Percentiles rank a stretch among this genome's conserved stretches.
Evolutionary conservation across 176 grass and related monocot species (phyloP).

Genomic region (Carex parvula): DNA sequence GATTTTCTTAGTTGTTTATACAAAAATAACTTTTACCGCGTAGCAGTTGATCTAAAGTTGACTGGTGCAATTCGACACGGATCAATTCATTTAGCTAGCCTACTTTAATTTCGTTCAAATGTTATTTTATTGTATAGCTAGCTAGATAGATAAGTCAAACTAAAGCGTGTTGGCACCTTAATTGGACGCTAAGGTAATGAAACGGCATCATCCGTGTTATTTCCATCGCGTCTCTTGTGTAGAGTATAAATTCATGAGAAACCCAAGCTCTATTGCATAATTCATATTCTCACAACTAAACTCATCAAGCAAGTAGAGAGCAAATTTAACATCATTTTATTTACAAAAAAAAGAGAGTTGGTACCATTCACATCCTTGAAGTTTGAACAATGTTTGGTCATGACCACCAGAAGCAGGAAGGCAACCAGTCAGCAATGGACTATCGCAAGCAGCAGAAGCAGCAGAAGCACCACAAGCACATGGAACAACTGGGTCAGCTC

Average conservation of each 20-base stretch:
- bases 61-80: neutral
- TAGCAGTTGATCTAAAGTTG: no score
- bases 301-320: neutral
- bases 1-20: neutral
- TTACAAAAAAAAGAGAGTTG: neutral
- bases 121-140: neutral
- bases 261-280: neutral
- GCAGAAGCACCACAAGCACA: conserved; percentile 51
- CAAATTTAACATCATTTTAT: neutral
- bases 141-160: no score
- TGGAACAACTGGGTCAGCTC: conserved; percentile 43
- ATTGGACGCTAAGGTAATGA: neutral
- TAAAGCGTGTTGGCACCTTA: neutral
- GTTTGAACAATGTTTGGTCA: neutral
- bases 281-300: neutral
- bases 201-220: neutral
- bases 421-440: neutral
- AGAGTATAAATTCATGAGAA: neutral
- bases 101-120: neutral
- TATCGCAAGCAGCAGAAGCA: conserved; percentile 38
- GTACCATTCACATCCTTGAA: neutral
- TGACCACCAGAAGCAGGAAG: conserved; percentile 4
- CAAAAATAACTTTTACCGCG: neutral
- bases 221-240: no score
- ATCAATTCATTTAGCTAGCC: neutral